Evolutionary conservation across 2,329 filamentous ascomycete species (phyloP), one percentile per base, ranked within the genome.

Genomic region (Colletotrichum sp.): DNA sequence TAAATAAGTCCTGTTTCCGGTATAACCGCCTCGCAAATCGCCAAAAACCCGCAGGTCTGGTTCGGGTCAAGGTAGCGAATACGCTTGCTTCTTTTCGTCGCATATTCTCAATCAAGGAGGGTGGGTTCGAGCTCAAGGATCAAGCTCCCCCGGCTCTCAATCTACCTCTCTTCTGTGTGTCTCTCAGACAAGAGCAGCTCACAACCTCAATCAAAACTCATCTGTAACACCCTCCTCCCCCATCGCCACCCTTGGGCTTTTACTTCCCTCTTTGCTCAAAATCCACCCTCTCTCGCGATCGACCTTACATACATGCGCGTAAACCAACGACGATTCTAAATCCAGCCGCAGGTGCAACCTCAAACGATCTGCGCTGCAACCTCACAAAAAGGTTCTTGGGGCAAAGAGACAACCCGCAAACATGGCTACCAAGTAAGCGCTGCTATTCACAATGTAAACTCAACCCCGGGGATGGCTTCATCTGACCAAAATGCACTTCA

Each of bases 121-220:
- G 28, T 32, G 32, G 30, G 30, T 21, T 64, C 30, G 61, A 64
- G 61, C 34, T 64, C 61, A 21, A 34, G 61, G 32, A 30, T 58
- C 26, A 58, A 34, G 34, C 36, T 62, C 12, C 30, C 18, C n/a
- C 30, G 32, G 58, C 30, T 62, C 58, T 32, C 56, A 30, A 60
- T 28, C 26, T 32, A 28, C 3, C 58, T 32, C 43, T 48, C 16
- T 18, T 43, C n/a, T 21, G 10, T 21, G 43, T 52, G 43, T 28
- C 56, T 70, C 67, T 30, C 43, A 66, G 30, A 71, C 38, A 21
- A 38, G 38, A 43, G 60, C 34, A 28, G 67, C 56, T 70, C 58
- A 71, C 56, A 66, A 34, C 18, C 64, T 73, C 56, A 38, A 73
- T 76, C 65, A 56, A 76, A 76, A 68, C 68, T 32, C 16, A 68